Conservation (phyloP, 495 filamentous ascomycete genomes). For the Platismatia glauca region DNA sequence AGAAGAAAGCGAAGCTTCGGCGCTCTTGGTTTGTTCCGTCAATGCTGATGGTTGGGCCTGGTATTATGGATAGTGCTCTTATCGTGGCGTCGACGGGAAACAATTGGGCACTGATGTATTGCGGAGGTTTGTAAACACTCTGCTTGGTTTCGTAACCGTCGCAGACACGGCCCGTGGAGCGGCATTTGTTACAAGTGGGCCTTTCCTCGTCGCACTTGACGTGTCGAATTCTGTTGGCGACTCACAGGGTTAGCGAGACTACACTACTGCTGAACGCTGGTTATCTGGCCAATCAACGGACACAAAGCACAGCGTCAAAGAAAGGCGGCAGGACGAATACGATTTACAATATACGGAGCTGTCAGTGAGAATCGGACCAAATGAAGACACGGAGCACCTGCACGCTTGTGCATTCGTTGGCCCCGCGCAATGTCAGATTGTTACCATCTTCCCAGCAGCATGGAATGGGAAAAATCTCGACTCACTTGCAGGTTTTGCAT, state of each 20-base stretch:
- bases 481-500: neutral
- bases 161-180: slow-evolving; percentile 40
- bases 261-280: too few relatives aligned
- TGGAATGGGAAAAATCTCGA: too few relatives aligned
- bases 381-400: neutral
- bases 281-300: too few relatives aligned
- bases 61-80: neutral
- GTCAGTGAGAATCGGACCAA: neutral
- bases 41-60: slow-evolving; percentile 5
- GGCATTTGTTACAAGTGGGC: slow-evolving; percentile 48
- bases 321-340: neutral
- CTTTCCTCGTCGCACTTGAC: slow-evolving; percentile 59
- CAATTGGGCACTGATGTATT: neutral
- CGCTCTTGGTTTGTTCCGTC: slow-evolving; percentile 16
- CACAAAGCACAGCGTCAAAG: neutral
- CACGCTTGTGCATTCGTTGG: neutral
- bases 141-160: slow-evolving; percentile 30
- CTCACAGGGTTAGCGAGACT: neutral
- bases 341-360: neutral
- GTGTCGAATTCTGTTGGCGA: slow-evolving; percentile 38
- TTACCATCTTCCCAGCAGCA: neutral
- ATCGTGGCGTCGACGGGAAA: neutral
- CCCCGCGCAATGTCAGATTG: neutral
- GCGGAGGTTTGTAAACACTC: neutral
- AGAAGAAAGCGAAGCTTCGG: slow-evolving; percentile 20